Evolutionary conservation across 2,329 filamentous ascomycete genomes (phyloP).

Genomic region (Eurotiales sp.): DNA sequence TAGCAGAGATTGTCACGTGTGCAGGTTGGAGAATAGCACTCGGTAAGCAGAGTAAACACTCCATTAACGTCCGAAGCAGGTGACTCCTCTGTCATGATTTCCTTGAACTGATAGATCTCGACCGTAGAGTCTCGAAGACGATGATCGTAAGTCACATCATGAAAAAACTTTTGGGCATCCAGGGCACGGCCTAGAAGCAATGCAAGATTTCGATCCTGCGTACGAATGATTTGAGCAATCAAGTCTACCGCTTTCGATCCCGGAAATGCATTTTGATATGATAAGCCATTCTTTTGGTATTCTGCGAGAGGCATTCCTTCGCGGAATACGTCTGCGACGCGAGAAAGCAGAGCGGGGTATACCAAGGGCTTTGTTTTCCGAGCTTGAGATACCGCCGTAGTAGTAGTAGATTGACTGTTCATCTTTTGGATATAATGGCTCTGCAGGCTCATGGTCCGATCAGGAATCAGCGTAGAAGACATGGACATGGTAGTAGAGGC

Average conservation of each 20-base stretch:
- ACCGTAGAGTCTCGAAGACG: slow-evolving; percentile 86
- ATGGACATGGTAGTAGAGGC: slow-evolving; percentile 76
- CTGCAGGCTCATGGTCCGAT: slow-evolving; percentile 57
- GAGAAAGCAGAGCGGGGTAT: slow-evolving; percentile 89
- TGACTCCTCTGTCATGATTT: slow-evolving; percentile 78
- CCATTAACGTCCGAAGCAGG: slow-evolving; percentile 74
- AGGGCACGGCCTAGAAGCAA: slow-evolving; percentile 84
- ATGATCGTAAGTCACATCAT: slow-evolving; percentile 98
- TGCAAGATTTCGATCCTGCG: slow-evolving; percentile 90
- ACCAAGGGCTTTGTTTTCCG: slow-evolving; percentile 70
- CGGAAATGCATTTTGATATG: slow-evolving; percentile 96
- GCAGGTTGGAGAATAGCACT: slow-evolving; percentile 97
- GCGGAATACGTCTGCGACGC: slow-evolving; percentile 86
- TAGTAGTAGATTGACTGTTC: slow-evolving; percentile 48
- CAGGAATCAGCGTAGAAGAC: slow-evolving; percentile 66
- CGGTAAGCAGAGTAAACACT: slow-evolving; percentile 91
- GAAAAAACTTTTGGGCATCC: slow-evolving; percentile 98
- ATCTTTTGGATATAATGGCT: slow-evolving; percentile 49
- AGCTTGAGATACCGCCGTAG: slow-evolving; percentile 62
- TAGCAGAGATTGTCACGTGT: slow-evolving; percentile 94
- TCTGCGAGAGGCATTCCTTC: slow-evolving; percentile 83
- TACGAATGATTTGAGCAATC: slow-evolving; percentile 94
- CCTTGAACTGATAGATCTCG: slow-evolving; percentile 95
- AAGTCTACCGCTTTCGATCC: slow-evolving; percentile 94
- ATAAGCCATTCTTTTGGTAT: slow-evolving; percentile 91